Evolutionary conservation across 164 flowering plant genomes (phyloP), one percentile per base, ranked within the genome.

Genomic region (Nymphaea colorata): DNA sequence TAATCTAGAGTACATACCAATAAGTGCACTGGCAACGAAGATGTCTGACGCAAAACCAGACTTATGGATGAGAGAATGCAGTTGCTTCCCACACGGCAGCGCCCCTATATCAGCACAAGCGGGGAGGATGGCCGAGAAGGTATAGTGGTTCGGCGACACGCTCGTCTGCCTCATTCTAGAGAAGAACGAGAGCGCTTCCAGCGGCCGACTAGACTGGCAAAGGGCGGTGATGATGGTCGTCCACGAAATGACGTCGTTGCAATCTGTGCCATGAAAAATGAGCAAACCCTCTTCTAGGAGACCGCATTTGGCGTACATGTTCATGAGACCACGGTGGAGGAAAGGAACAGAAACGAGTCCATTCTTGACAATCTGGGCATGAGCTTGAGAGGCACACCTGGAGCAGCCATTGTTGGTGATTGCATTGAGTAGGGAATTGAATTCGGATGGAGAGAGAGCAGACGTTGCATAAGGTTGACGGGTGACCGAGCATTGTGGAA

Each of bases 1-100:
- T 65, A 82, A 83, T 69, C 82, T 87, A 0, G 82, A 78, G 62
- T 87, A 89, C 86, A 82, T 79, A 74, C 81, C 82, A 41, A 83
- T 65, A 73, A 87, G 66, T 0, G 87, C 84, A 62, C 79, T 86
- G 11, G 77, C 80, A 3, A 87, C 90, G 59, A 82, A 83, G 10
- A 83, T 65, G 67, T 84, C 74, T 4, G 36, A 43, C 6, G 68
- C 72, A 69, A 77, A 82, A 64, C 90, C 91, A 67, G 76, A 76
- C 69, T 82, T 83, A 44, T 42, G 16, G 44, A 82, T 71, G 67
- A 86, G 72, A 3, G 78, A 79, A 72, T 86, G 91, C 10, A 85
- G 65, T 41, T 82, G 84, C 25, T 71, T 57, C 4, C 87, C 90
- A 57, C 80, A 76, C 53, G 64, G 15, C 4, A 68, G 18, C 18